Conservation (phyloP, 768 basidiomycete genomes). For the Tricholoma saponaceum region DNA sequence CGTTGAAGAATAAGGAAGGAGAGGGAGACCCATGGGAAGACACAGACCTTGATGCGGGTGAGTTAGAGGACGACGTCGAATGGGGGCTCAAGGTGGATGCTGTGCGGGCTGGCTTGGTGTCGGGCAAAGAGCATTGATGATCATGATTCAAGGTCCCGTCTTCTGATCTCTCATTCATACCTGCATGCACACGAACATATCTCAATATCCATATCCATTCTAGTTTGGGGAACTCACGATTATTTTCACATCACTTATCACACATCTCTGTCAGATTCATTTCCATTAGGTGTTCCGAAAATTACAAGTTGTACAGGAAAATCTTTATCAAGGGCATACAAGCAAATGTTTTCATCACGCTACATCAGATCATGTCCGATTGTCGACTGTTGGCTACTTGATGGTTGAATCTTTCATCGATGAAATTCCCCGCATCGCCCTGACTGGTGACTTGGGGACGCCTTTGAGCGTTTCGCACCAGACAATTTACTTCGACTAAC, state of each 20-base stretch:
- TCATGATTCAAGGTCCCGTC: neutral
- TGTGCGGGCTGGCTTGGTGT: neutral
- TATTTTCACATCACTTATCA: neutral
- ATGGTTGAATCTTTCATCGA: no score
- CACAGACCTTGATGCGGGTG: conserved; percentile 1
- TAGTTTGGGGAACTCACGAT: neutral
- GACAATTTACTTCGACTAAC: no score
- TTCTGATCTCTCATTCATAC: neutral
- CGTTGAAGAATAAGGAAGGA: neutral
- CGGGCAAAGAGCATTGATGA: conserved; percentile 2
- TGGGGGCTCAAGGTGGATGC: neutral
- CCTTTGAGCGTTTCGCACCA: no score
- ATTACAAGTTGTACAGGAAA: neutral
- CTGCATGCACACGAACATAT: conserved; percentile 1
- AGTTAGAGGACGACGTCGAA: neutral
- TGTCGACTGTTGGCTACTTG: no score
- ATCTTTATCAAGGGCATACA: no score
- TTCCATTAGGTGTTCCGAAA: neutral
- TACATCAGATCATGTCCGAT: no score
- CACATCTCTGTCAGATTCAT: neutral
- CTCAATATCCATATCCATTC: neutral
- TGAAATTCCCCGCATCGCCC: no score
- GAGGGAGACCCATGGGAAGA: conserved; percentile 3
- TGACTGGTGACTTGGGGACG: no score
- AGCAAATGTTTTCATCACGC: no score